Base-by-base conservation (phyloP, 2,329 filamentous ascomycete genomes). In the Aciculosporium take region DNA sequence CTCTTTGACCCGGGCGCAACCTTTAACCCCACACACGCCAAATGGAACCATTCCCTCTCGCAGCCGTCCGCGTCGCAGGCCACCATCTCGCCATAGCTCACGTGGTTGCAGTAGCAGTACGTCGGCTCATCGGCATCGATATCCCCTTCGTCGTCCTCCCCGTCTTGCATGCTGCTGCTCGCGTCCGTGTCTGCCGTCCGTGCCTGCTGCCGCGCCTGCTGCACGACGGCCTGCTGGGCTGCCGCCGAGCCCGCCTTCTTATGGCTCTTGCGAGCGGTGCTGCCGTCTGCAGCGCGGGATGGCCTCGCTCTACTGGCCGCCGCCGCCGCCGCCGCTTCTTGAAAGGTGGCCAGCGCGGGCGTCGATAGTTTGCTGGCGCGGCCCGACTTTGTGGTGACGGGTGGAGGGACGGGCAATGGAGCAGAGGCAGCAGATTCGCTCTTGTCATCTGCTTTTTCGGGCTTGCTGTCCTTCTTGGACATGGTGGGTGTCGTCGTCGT, bases 61-160 rank as follows among this genome's bases (percentile, higher is more conserved):
- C 84, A 88, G 37, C 75, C 73, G 45, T 80, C 73, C 7, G 76
- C 77, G 56, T 88, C 84, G 54, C 83, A 88, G 2, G 80, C 84
- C 33, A 88, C 81, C 84, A 88, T 88, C 61, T 85, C 82, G 17
- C 84, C 83, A 54, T 86, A 88, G 53, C 81, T 86, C 41, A 86
- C 78, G 37, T 79, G 74, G 51, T 86, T 81, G 58, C 84, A 87
- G 61, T 84, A 84, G 59, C 84, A 86, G 58, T 88, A 88, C 12
- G 76, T 69, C 29, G 78, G 80, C 56, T 88, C 83, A 48, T 83
- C 76, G 4, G 72, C 75, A 46, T 81, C 79, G 29, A 81, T 76
- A 7, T 77, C 76, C 10, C 76, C 79, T 12, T 62, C 63, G 7
- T 63, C 63, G 5, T 62, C 60, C 12, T 56, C 55, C 15, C 45